Base-by-base conservation (phyloP, 495 filamentous ascomycete genomes). In the Xylaria venustula region DNA sequence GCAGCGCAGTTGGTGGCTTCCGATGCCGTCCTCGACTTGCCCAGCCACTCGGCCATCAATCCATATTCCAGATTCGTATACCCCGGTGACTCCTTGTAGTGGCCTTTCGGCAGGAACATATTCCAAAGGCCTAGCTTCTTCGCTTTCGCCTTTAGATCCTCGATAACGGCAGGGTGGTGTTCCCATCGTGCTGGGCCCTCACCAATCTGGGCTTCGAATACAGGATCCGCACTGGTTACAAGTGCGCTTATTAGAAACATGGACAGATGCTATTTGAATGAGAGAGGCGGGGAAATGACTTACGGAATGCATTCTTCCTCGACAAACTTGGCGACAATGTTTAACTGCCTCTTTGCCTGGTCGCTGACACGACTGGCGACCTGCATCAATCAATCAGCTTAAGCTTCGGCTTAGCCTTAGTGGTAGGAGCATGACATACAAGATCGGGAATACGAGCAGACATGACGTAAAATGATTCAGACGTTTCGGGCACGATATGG, bases 1-100 rank as follows among this genome's bases (percentile, higher is more conserved):
- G 92, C 92, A 26, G 92, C 83, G 69, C 91, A 95, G 72, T 97
- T 97, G 64, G 89, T 90, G 9, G 93, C 92, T 79, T 97, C 92
- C 6, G 89, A 89, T 42, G 90, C 92, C 54, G 85, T 71, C 67
- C 85, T 79, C 52, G 88, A 92, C 77, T 85, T 90, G 58, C 92
- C 93, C 69, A 97, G 77, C 70, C 89, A 86, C 75, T 96, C 93
- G 22, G 92, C 92, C 88, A 96, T 96, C 72, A 97, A 74, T 3
- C 90, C 92, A 68, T 97, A 97, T 73, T 97, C 92, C 19, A 97
- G 79, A 72, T 96, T 97, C 11, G 85, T 89, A 76, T 89, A 93
- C 34, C 92, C 93, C 4, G 93, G 92, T 15, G 92, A 93, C 75
- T 97, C 90, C 62, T 86, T 89, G 82, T 96, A 98, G 77, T 97